Conservation (phyloP, 345 rosid genomes). For the Salix arbutifolia region DNA sequence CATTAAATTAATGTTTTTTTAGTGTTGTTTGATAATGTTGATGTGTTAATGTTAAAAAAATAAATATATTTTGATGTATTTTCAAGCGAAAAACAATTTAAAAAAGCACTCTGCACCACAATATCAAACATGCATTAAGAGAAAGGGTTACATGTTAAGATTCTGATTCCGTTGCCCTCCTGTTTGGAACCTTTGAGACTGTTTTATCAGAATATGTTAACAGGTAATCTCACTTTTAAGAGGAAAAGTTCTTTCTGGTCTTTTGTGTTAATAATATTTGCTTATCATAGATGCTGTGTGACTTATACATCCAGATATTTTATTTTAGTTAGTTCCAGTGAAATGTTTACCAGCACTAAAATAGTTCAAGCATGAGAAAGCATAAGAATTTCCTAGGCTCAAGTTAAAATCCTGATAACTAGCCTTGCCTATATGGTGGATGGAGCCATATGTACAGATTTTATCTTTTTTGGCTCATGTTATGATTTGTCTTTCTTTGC, state of each 20-base stretch:
- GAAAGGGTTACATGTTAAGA: constrained; percentile 36
- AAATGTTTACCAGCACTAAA: too few relatives aligned
- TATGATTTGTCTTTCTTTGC: background rate
- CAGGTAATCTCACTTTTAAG: constrained; percentile 23
- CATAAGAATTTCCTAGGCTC: background rate
- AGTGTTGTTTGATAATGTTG: too few relatives aligned
- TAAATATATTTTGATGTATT: too few relatives aligned
- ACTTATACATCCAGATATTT: background rate
- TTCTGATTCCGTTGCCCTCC: constrained; percentile 38
- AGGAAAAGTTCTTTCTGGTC: constrained; percentile 1
- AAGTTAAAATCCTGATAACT: background rate
- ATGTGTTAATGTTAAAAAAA: too few relatives aligned
- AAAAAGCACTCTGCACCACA: too few relatives aligned
- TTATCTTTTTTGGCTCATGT: background rate
- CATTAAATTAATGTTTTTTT: too few relatives aligned
- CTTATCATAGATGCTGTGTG: background rate
- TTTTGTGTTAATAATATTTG: background rate
- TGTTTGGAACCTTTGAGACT: constrained; percentile 43
- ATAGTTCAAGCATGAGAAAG: background rate
- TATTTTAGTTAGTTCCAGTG: too few relatives aligned
- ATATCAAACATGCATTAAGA: background rate
- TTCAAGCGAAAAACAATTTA: too few relatives aligned
- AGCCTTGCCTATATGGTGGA: background rate
- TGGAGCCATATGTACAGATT: background rate
- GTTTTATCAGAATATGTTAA: constrained; percentile 27